Base-by-base conservation (phyloP, 73 alveolate species). In the Paramecium octaurelia region DNA sequence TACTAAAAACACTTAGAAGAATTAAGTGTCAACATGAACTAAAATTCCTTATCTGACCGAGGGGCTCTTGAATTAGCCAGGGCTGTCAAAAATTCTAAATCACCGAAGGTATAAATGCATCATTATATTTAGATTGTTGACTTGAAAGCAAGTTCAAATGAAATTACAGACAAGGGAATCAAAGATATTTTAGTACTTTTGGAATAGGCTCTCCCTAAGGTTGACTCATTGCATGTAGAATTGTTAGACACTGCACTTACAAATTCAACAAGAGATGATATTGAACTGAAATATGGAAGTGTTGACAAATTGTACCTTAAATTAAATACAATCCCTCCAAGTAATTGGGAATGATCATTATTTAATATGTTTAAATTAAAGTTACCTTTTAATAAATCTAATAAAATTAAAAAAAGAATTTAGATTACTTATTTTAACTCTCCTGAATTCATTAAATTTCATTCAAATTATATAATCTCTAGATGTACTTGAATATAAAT, bases 161-260 rank as follows among this genome's bases (percentile, higher is more conserved):
- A 80, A 43, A 80, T 80, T 18, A 80, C 57, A 20, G 91, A 80
- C 23, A 48, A 80, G n/a, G 91, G 76, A 18, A 43, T 42, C 31
- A 80, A 46, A 43, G 75, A 80, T 31, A 44, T 80, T 2, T 80
- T 80, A 23, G 6, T 9, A 44, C 31, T 46, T 24, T 11, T 80
- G 6, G 91, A 80, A 40, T 21, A n/a, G 21, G 69, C 54, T 20
- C 70, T 77, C 23, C 71, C 54, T 6, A 89, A 71, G 44, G 92
- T 71, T 7, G 48, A 77, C 24, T n/a, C 0, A 23, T 36, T 71
- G 24, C 75, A 89, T 44, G 46, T 89, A 31, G 76, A 59, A 44
- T 89, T 89, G 23, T 60, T 89, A 16, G 46, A 89, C 60, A 89
- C 94, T 68, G 94, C 94, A 3, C 35, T 89, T 21, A 89, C 94